Conservation (phyloP, 129 eudicot species). For the Oenanthe sinensis region DNA sequence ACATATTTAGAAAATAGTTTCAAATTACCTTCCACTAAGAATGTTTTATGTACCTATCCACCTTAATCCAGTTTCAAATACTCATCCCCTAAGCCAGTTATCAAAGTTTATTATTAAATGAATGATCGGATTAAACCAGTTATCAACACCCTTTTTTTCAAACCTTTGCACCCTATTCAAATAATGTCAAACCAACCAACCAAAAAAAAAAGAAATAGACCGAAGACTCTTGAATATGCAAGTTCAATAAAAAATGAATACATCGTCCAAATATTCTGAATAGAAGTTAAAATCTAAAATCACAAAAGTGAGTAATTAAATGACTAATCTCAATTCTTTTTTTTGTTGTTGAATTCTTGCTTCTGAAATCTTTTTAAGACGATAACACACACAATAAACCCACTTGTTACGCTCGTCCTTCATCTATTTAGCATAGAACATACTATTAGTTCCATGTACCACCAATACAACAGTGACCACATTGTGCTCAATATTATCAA, state of each 20-base stretch:
- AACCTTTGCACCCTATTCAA: constrained; percentile 88
- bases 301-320: not conserved
- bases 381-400: constrained; percentile 49
- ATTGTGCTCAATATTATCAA: too few relatives aligned
- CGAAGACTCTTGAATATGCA: not conserved
- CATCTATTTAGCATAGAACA: constrained; percentile 77
- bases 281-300: not conserved
- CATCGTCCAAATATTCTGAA: too few relatives aligned
- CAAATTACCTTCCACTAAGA: too few relatives aligned
- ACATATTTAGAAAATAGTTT: too few relatives aligned
- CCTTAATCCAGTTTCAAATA: too few relatives aligned
- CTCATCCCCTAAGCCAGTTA: too few relatives aligned
- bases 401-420: constrained; percentile 47
- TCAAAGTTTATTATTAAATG: too few relatives aligned
- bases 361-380: constrained; percentile 17
- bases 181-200: not conserved
- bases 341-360: not conserved
- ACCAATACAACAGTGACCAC: constrained; percentile 55
- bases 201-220: not conserved
- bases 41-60: too few relatives aligned
- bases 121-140: too few relatives aligned
- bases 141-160: constrained; percentile 92
- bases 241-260: not conserved
- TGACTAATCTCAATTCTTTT: not conserved
- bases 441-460: constrained; percentile 77